These are phyloP conservation scores for Ramaria sp. DNA, from an alignment of 768 basidiomycete species.

Conservation along the genomic window DNA sequence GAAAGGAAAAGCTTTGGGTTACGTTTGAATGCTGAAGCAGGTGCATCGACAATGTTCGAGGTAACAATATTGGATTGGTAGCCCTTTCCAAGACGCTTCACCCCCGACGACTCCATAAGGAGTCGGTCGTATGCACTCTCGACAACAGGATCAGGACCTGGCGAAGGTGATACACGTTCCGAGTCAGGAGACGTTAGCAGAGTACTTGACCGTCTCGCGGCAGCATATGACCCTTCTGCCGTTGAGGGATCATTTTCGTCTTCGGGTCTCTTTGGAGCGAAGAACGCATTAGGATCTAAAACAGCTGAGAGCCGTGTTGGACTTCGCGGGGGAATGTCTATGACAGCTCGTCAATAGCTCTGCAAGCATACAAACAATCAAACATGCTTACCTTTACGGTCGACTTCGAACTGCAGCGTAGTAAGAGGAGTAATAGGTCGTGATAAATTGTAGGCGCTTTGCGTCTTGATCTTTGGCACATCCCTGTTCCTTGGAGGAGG, in stretches of 20 bases:
- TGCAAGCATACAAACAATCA: background rate
- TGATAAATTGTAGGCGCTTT: conserved; percentile 43
- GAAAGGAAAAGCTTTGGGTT: conserved; percentile 9
- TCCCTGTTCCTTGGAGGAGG: conserved; percentile 48
- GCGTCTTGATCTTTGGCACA: conserved; percentile 53
- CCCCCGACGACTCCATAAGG: conserved; percentile 71
- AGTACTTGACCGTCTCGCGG: conserved; percentile 38
- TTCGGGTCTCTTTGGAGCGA: conserved; percentile 34
- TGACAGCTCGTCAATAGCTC: background rate
- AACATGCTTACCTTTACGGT: conserved; percentile 37
- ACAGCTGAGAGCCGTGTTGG: conserved; percentile 47
- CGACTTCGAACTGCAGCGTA: conserved; percentile 52
- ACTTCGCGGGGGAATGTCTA: conserved; percentile 24
- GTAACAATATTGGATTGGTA: conserved; percentile 61
- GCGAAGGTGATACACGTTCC: conserved; percentile 15
- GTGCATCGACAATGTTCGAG: conserved; percentile 20
- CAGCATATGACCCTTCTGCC: conserved; percentile 27
- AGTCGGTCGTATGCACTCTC: conserved; percentile 77
- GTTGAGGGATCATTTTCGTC: conserved; percentile 18
- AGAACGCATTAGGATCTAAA: conserved; percentile 58
- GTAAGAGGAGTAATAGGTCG: conserved; percentile 58
- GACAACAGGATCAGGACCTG: background rate
- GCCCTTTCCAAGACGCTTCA: conserved; percentile 70
- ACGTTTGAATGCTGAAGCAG: background rate
- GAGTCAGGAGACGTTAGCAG: conserved; percentile 51